Base-by-base conservation (phyloP, 148 eudicot genomes). In the Persicaria maculosa region DNA sequence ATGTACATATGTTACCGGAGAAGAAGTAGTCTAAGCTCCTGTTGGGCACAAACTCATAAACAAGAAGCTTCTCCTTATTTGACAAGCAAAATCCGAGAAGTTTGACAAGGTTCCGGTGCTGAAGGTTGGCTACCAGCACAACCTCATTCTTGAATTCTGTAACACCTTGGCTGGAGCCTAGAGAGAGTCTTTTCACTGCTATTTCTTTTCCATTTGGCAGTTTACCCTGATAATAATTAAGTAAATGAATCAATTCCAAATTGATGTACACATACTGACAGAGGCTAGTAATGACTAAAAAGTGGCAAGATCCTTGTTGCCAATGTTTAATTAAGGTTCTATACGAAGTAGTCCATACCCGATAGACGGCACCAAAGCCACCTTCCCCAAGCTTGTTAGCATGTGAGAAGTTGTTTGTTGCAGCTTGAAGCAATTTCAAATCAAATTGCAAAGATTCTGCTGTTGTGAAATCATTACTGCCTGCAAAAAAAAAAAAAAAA, bases 321-420 rank as follows among this genome's bases (percentile, higher is more conserved):
- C n/a, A n/a, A n/a, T n/a, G n/a, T n/a, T n/a, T n/a, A n/a, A n/a
- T n/a, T n/a, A n/a, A n/a, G n/a, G n/a, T n/a, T n/a, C n/a, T n/a
- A n/a, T n/a, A n/a, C n/a, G n/a, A 25, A 25, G 57, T 16, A 15
- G 5, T 0, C 5, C 46, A 55, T 86, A 88, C 91, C 84, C 79
- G 82, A 75, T 79, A 91, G 52, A 88, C 91, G 15, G 77, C 68
- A 8, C 93, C 93, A 72, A 89, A 89, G 79, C 93, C 90, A 65
- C 93, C 93, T 78, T 80, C 77, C 0, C 90, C 90, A 48, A 89
- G 79, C 84, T 84, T 89, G 77, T 87, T 85, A 45, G 73, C 75
- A 72, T 69, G 79, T 4, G 90, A 85, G 74, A 87, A 89, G 72
- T 85, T 25, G 31, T 25, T 25, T 25, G 31, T 25, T 25, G 31